Conservation (phyloP, 495 filamentous ascomycete species). For the Penicillium alfredii region DNA sequence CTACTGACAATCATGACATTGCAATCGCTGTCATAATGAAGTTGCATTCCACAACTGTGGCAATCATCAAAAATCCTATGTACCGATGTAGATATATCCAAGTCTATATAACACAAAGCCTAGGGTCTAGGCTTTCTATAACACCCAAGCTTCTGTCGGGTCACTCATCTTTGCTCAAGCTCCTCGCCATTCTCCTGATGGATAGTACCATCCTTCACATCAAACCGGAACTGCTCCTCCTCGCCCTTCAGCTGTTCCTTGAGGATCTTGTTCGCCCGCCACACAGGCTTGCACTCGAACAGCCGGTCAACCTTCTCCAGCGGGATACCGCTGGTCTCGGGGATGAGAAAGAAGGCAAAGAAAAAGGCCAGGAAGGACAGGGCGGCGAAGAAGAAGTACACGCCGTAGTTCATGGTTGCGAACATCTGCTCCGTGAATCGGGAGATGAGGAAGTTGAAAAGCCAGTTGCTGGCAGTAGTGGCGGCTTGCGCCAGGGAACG, state of each 20-base stretch:
- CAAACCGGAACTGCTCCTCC: slow-evolving; percentile 49
- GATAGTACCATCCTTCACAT: slow-evolving; percentile 31
- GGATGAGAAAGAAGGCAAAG: slow-evolving; percentile 63
- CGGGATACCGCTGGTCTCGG: slow-evolving; percentile 58
- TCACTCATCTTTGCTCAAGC: neutral
- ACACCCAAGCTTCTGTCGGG: no score
- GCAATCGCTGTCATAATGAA: no score
- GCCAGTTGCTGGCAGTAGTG: slow-evolving; percentile 66
- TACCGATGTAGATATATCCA: no score
- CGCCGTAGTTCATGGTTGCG: slow-evolving; percentile 60
- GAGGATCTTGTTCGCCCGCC: slow-evolving; percentile 46
- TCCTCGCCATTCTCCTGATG: neutral
- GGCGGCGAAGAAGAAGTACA: slow-evolving; percentile 74
- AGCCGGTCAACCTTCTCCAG: slow-evolving; percentile 50
- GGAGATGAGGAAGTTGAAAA: slow-evolving; percentile 69
- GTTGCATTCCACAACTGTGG: no score
- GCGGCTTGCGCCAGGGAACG: slow-evolving; percentile 63
- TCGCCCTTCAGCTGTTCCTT: slow-evolving; percentile 44
- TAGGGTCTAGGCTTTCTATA: no score
- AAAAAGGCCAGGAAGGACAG: slow-evolving; percentile 61
- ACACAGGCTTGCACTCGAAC: slow-evolving; percentile 52
- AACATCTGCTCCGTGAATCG: slow-evolving; percentile 77
- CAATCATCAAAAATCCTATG: no score
- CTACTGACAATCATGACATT: no score
- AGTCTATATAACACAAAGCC: no score